Conservation (phyloP, 257 asterid genomes). For the Coffea canephora region DNA sequence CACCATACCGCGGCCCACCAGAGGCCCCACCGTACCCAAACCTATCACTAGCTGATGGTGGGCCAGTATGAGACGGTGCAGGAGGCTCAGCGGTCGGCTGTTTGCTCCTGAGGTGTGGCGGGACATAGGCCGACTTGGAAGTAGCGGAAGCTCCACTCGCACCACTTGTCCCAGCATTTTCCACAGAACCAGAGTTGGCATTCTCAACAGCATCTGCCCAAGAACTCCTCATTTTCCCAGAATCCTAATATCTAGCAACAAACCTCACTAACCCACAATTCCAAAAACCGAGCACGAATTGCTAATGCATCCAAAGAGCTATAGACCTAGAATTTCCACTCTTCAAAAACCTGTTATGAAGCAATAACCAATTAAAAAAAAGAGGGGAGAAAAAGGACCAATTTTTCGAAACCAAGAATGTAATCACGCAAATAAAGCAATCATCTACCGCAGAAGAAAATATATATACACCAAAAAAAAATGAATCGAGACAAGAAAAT, state of each 20-base stretch:
- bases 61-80: slow-evolving; percentile 50
- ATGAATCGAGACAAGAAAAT: neutral
- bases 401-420: neutral
- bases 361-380: neutral
- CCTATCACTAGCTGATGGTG: slow-evolving; percentile 52
- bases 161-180: slow-evolving; percentile 42
- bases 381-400: neutral
- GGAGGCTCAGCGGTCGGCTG: slow-evolving; percentile 50
- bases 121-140: slow-evolving; percentile 62
- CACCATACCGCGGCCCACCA: slow-evolving; percentile 55
- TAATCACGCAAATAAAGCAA: neutral
- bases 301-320: neutral
- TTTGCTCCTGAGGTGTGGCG: slow-evolving; percentile 79
- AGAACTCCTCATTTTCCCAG: slow-evolving; percentile 53
- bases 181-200: slow-evolving; percentile 44
- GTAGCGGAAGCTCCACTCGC: slow-evolving; percentile 46
- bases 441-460: neutral
- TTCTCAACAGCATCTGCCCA: slow-evolving; percentile 89
- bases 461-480: too few species aligned
- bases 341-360: neutral
- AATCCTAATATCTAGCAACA: neutral
- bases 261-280: neutral
- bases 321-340: neutral
- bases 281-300: neutral
- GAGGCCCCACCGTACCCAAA: slow-evolving; percentile 49